A percentile compares a stretch with the other conserved stretches of the same genome.
These are phyloP conservation scores for Eutypella sp. DNA, from an alignment of 2,329 filamentous ascomycete genomes.

Conservation along the genomic window DNA sequence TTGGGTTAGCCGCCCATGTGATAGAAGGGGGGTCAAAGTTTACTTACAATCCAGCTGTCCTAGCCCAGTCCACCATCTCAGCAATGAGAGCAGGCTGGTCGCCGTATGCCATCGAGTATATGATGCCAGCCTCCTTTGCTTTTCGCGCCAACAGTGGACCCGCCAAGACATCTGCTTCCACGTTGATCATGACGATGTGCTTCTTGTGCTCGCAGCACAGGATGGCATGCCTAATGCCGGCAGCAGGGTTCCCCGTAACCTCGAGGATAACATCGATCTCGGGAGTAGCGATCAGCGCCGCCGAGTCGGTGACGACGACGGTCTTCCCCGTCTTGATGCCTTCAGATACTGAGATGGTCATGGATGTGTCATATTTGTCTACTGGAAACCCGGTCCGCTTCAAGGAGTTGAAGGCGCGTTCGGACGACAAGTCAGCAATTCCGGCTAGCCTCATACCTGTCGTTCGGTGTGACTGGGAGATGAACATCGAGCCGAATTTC, in stretches of 20 bases:
- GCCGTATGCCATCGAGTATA: conserved; percentile 43
- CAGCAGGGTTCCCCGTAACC: conserved; percentile 37
- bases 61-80: conserved; percentile 38
- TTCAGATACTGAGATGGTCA: conserved; percentile 29
- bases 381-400: conserved; percentile 35
- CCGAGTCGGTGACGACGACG: conserved; percentile 37
- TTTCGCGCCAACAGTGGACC: conserved; percentile 35
- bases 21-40: too few species aligned
- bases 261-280: conserved; percentile 40
- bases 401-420: conserved; percentile 35
- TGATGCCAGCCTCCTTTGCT: conserved; percentile 39
- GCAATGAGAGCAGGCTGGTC: conserved; percentile 40
- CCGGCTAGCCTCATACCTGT: conserved; percentile 36
- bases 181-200: conserved; percentile 44
- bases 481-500: conserved; percentile 44
- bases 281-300: conserved; percentile 35
- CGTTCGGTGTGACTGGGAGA: conserved; percentile 39
- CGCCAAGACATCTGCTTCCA: conserved; percentile 39
- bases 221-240: conserved; percentile 37
- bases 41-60: conserved; percentile 34
- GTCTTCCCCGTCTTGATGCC: conserved; percentile 36
- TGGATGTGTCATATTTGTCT: conserved; percentile 32
- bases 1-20: too few species aligned
- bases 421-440: conserved; percentile 37
- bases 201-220: conserved; percentile 42